A percentile compares a stretch with the other conserved stretches of the same genome.
Evolutionary conservation across 345 rosid species (phyloP).

Genomic region (Gossypium mustelinum): DNA sequence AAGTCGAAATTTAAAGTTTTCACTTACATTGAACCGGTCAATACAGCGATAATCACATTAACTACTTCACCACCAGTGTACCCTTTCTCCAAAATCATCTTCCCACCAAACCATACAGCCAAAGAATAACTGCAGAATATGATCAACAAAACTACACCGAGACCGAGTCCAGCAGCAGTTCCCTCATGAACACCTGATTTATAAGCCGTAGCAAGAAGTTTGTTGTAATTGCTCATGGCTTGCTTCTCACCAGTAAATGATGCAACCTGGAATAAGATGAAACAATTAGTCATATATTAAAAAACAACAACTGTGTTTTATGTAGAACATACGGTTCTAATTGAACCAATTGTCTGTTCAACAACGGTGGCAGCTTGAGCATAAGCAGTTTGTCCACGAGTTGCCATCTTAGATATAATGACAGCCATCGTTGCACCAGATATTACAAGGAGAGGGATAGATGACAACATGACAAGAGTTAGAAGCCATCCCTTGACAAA

Average conservation of each 20-base stretch:
- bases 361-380: conserved; percentile 68
- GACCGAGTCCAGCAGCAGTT: conserved; percentile 62
- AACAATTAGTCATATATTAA: not conserved
- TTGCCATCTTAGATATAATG: conserved; percentile 51
- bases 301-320: not conserved
- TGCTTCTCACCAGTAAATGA: conserved; percentile 85
- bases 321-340: conserved; percentile 59
- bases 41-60: conserved; percentile 65
- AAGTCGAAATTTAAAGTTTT: not conserved
- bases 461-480: conserved; percentile 59
- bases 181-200: conserved; percentile 66
- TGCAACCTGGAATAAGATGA: conserved; percentile 50
- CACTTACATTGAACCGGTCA: conserved; percentile 77
- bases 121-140: conserved; percentile 56
- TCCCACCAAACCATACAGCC: conserved; percentile 80
- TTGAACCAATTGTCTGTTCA: conserved; percentile 76
- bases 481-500: conserved; percentile 83
- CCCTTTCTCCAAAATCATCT: conserved; percentile 70
- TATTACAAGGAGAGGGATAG: conserved; percentile 65
- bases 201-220: conserved; percentile 55
- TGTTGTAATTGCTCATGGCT: conserved; percentile 55
- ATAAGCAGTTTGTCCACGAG: conserved; percentile 66
- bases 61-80: conserved; percentile 71
- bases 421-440: conserved; percentile 60
- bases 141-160: conserved; percentile 44